Percentiles rank a stretch among this genome's conserved stretches.
Evolutionary conservation across 2,329 filamentous ascomycete genomes (phyloP).

Genomic region (Sporothrix protearum): DNA sequence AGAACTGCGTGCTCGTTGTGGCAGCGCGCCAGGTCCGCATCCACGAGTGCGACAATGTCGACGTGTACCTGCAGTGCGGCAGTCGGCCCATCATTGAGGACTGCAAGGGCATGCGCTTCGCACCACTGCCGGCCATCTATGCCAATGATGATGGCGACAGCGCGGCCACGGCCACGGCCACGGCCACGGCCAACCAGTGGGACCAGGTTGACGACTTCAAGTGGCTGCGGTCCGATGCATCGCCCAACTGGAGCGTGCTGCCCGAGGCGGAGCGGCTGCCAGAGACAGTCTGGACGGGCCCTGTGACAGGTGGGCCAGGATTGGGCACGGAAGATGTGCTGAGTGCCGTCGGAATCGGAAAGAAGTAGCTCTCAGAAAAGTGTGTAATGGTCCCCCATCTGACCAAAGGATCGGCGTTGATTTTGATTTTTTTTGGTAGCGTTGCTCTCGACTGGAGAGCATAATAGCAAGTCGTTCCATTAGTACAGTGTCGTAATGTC

Average conservation of each 20-base stretch:
- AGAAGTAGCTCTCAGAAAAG: not conserved
- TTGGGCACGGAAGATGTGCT: constrained; percentile 64
- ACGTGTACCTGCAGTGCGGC: constrained; percentile 76
- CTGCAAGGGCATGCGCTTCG: constrained; percentile 74
- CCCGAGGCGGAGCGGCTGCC: constrained; percentile 56
- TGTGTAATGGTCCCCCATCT: not conserved
- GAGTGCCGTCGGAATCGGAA: constrained; percentile 45
- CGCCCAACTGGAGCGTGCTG: constrained; percentile 81
- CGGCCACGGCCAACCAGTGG: constrained; percentile 72
- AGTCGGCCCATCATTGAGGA: constrained; percentile 94
- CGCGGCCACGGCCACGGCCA: too few relatives aligned
- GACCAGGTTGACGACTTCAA: constrained; percentile 95
- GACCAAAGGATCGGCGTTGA: not conserved
- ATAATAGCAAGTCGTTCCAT: not conserved
- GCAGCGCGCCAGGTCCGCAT: constrained; percentile 85
- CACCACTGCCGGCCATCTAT: constrained; percentile 54
- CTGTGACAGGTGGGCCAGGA: constrained; percentile 61
- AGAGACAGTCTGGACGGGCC: constrained; percentile 64
- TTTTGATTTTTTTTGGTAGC: not conserved
- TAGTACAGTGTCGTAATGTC: not conserved
- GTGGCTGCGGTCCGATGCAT: constrained; percentile 82
- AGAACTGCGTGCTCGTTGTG: constrained; percentile 72
- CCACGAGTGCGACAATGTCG: constrained; percentile 77
- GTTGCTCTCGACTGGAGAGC: not conserved
- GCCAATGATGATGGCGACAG: constrained; percentile 32